Evolutionary conservation across 306 rosid species (phyloP).

Genomic region (Cotoneaster glaucophyllus): DNA sequence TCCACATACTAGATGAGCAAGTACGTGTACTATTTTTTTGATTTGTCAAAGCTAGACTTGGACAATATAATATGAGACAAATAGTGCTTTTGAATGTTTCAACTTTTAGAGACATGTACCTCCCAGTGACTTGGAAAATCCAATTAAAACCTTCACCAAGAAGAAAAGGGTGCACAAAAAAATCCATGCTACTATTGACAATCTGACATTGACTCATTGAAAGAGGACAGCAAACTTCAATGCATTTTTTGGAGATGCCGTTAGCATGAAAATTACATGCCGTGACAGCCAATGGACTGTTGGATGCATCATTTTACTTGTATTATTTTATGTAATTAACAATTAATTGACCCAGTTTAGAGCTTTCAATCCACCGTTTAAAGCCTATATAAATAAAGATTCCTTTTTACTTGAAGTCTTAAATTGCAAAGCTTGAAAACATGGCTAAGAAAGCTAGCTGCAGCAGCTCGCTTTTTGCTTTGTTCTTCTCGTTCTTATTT

Average conservation of each 20-base stretch:
- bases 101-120: background rate
- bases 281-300: background rate
- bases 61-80: background rate
- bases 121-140: background rate
- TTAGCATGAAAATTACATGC: background rate
- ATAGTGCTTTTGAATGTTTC: background rate
- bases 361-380: background rate
- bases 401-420: background rate
- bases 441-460: background rate
- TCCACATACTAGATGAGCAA: too few relatives aligned
- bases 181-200: background rate
- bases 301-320: background rate
- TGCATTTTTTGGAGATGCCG: background rate
- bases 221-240: background rate
- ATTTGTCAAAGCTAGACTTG: background rate
- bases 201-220: background rate
- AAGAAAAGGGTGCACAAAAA: background rate
- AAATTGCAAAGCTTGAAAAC: background rate
- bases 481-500: background rate
- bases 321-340: background rate
- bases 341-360: background rate
- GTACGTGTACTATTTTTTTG: background rate
- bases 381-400: background rate
- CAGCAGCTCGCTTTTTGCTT: background rate
- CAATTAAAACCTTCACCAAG: background rate